A percentile compares a stretch with the other conserved stretches of the same genome.
phyloP scores from a whole-genome alignment of 495 filamentous ascomycete genomes.

The Penicillium bialowiezense region DNA sequence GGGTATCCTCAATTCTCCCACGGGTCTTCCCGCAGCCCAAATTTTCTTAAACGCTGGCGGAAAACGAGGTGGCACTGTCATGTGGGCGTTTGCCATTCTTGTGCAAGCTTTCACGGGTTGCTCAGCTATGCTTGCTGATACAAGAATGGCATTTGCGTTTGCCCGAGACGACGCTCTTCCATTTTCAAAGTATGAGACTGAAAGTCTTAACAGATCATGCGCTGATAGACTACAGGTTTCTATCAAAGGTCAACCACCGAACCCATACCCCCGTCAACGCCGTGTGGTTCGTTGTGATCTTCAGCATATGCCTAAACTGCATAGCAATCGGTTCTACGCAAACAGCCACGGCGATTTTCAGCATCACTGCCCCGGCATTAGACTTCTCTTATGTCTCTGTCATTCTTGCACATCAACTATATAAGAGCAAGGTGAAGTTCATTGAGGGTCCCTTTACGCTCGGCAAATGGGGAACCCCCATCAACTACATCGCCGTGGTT shows the following conservation, averaged over 20 bases:
- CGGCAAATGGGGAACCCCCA: conserved; percentile 54
- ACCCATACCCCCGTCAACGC: conserved; percentile 66
- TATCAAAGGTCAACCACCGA: conserved; percentile 53
- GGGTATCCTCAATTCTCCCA: conserved; percentile 56
- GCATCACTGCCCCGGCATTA: conserved; percentile 65
- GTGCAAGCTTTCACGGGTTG: conserved; percentile 73
- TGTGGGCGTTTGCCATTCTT: conserved; percentile 69
- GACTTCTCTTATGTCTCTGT: conserved; percentile 69
- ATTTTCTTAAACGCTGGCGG: conserved; percentile 71
- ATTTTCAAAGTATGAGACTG: conserved; percentile 63
- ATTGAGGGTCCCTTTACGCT: conserved; percentile 64
- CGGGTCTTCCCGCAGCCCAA: conserved; percentile 66
- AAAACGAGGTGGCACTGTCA: conserved; percentile 54
- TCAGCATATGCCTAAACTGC: conserved; percentile 57
- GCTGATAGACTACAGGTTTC: conserved; percentile 36
- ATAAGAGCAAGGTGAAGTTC: conserved; percentile 56
- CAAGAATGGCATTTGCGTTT: conserved; percentile 72
- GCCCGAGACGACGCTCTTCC: conserved; percentile 67
- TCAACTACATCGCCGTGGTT: conserved; percentile 59
- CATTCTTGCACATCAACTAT: conserved; percentile 61
- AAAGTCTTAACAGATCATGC: too few relatives aligned
- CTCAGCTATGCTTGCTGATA: conserved; percentile 68
- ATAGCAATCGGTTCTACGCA: conserved; percentile 68
- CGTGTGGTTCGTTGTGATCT: conserved; percentile 69
- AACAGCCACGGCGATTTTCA: conserved; percentile 69